These are phyloP conservation scores for Geranomyces michiganensis DNA, from an alignment of 192 early-diverging fungal genomes.

Conservation along the genomic window DNA sequence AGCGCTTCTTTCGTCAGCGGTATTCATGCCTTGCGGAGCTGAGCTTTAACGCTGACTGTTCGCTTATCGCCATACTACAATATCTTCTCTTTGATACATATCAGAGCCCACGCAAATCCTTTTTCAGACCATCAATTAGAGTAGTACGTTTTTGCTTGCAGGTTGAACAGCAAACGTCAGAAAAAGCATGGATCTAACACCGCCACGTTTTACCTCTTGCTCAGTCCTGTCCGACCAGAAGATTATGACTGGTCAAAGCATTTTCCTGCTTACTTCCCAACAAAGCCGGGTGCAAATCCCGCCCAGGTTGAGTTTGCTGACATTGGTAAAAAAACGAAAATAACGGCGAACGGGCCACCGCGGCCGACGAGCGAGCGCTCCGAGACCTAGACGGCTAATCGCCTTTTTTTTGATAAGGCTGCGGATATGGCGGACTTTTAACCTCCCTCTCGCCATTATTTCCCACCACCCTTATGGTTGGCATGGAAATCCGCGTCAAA, in stretches of 20 bases:
- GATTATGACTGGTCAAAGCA: slow-evolving; percentile 88
- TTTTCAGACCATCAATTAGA: slow-evolving; percentile 94
- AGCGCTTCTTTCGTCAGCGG: slow-evolving; percentile 68
- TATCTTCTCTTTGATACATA: slow-evolving; percentile 31
- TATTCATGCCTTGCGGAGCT: slow-evolving; percentile 31
- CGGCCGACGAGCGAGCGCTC: too few species aligned
- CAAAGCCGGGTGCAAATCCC: slow-evolving; percentile 36
- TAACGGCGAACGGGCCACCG: too few species aligned
- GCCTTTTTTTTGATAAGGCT: slow-evolving; percentile 64
- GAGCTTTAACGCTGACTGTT: not conserved
- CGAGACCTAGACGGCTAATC: too few species aligned
- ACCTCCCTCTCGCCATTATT: slow-evolving; percentile 84
- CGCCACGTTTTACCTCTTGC: not conserved
- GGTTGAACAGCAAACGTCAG: too few species aligned
- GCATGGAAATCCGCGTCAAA: slow-evolving; percentile 98
- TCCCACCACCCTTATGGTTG: slow-evolving; percentile 91
- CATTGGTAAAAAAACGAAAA: slow-evolving; percentile 78
- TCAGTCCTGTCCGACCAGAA: slow-evolving; percentile 73
- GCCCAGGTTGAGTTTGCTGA: slow-evolving; percentile 90
- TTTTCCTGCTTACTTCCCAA: slow-evolving; percentile 71
- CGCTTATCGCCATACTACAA: slow-evolving; percentile 51
- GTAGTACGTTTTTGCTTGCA: slow-evolving; percentile 63
- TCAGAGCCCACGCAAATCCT: slow-evolving; percentile 95
- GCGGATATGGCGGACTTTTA: slow-evolving; percentile 92
- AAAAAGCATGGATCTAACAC: too few species aligned